These are phyloP conservation scores for Cardiospermum halicacabum DNA, from an alignment of 345 rosid species.

Conservation along the genomic window DNA sequence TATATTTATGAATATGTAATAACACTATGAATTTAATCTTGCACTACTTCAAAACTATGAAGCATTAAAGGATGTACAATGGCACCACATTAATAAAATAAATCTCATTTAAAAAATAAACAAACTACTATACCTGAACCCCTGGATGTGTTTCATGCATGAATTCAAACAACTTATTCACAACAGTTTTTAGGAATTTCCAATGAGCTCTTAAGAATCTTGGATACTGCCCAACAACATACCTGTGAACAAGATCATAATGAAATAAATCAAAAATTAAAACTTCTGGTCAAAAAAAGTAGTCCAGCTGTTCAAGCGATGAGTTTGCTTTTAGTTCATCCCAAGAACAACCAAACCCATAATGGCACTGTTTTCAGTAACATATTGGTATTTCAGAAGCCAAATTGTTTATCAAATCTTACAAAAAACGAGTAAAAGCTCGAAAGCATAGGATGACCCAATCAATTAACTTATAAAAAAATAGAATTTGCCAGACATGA, in stretches of 20 bases:
- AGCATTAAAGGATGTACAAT: no score
- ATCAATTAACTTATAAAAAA: not conserved
- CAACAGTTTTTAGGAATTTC: conserved; percentile 99
- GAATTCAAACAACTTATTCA: conserved; percentile 94
- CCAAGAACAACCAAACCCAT: not conserved
- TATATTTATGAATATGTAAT: no score
- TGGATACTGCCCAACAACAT: conserved; percentile 99
- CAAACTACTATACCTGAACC: conserved; percentile 92
- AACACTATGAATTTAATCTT: no score
- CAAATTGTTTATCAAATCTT: not conserved
- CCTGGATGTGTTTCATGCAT: conserved; percentile 99
- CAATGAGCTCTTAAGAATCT: conserved; percentile 98
- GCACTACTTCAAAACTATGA: no score
- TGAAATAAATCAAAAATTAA: conserved; percentile 5
- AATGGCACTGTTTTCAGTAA: not conserved
- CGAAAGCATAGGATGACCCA: not conserved
- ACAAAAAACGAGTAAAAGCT: not conserved
- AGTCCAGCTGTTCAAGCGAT: not conserved
- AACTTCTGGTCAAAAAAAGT: not conserved
- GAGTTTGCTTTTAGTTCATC: not conserved
- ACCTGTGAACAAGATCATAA: conserved; percentile 50
- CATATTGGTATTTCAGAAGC: not conserved
- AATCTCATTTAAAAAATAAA: no score
- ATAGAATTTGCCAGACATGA: not conserved
- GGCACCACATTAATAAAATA: no score